phyloP scores from a whole-genome alignment of 129 eudicot species.

The Flaveria ramosissima region DNA sequence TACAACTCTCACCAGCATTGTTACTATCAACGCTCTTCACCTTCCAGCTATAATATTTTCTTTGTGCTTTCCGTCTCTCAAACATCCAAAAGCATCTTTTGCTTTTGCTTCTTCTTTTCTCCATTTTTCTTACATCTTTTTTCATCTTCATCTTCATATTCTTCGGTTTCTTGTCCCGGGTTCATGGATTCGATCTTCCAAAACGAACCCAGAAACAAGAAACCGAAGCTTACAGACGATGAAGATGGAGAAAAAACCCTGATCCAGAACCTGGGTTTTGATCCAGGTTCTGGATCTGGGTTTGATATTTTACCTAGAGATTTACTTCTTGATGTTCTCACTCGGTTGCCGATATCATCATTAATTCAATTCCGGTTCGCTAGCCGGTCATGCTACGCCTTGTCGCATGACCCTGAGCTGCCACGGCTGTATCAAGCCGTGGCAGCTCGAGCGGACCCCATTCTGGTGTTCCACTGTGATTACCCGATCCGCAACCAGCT shows the following conservation, averaged over 20 bases:
- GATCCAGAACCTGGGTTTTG: slow-evolving; percentile 6
- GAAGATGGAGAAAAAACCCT: slow-evolving; percentile 11
- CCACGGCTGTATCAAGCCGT: slow-evolving; percentile 32
- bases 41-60: slow-evolving; percentile 35
- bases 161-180: slow-evolving; percentile 21
- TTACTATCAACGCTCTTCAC: slow-evolving; percentile 25
- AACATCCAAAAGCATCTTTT: slow-evolving; percentile 38
- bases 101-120: slow-evolving; percentile 28
- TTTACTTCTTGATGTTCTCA: slow-evolving; percentile 48
- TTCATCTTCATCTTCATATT: slow-evolving; percentile 7
- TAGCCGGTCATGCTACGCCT: slow-evolving; percentile 36
- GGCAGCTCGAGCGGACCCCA: slow-evolving; percentile 28
- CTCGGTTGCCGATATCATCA: slow-evolving; percentile 53
- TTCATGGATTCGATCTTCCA: slow-evolving; percentile 26
- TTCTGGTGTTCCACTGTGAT: slow-evolving; percentile 53
- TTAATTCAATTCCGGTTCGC: slow-evolving; percentile 56
- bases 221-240: slow-evolving; percentile 19
- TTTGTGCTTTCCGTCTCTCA: slow-evolving; percentile 46
- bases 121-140: background rate
- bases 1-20: slow-evolving; percentile 16
- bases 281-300: slow-evolving; percentile 11
- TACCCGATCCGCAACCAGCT: slow-evolving; percentile 55
- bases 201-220: slow-evolving; percentile 32
- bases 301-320: slow-evolving; percentile 45
- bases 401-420: slow-evolving; percentile 47